These are phyloP conservation scores for Backusella tarrabulga DNA, from an alignment of 192 early-diverging fungal genomes.

Conservation along the genomic window DNA sequence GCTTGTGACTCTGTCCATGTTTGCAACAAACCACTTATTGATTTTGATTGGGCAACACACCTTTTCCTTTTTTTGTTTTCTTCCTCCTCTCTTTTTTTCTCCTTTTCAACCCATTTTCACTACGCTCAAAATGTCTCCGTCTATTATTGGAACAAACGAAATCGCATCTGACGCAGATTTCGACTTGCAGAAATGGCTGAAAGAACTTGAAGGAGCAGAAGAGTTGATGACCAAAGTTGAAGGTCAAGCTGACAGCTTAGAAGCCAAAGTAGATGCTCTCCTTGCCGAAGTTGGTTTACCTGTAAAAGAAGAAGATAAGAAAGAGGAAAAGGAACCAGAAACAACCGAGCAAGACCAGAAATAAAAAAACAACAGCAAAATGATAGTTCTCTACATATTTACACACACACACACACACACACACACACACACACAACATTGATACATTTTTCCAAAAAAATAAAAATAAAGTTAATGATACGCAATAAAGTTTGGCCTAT, in stretches of 20 bases:
- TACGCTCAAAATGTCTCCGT: neutral
- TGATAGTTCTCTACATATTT: too few species aligned
- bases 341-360: neutral
- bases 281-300: slow-evolving; percentile 2
- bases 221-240: slow-evolving; percentile 21
- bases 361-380: neutral
- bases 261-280: slow-evolving; percentile 28
- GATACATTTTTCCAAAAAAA: neutral
- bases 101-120: neutral
- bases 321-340: neutral
- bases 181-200: slow-evolving; percentile 25
- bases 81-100: neutral
- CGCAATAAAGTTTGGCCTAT: neutral
- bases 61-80: neutral
- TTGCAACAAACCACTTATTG: too few species aligned
- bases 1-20: neutral
- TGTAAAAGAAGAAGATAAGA: neutral
- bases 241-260: slow-evolving; percentile 16
- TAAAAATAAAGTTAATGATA: neutral
- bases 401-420: neutral
- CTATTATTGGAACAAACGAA: slow-evolving; percentile 1
- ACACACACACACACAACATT: neutral
- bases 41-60: neutral
- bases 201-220: slow-evolving; percentile 27
- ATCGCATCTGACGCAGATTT: slow-evolving; percentile 6